Base-by-base conservation (phyloP, 768 basidiomycete genomes). In the Boletus huronensis region DNA sequence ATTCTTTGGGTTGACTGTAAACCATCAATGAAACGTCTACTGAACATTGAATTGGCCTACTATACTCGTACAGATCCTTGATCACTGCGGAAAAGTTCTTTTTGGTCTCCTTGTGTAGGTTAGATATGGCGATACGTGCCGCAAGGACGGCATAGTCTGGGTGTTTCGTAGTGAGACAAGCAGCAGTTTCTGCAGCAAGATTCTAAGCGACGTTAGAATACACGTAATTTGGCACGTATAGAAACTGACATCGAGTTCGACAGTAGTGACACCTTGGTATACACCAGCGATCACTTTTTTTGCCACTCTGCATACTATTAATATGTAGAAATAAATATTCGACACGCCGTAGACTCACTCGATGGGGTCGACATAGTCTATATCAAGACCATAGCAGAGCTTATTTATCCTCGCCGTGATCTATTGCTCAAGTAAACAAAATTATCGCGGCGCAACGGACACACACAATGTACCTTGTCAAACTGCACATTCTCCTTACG, bases 101-200 rank as follows among this genome's bases (percentile, higher is more conserved):
- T 77, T 94, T 98, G 17, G 97, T 98, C 75, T 99, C 96, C 67
- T 99, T 98, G 82, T 99, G 97, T 11, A 98, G 76, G 69, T 98
- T 99, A 46, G 96, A 98, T 64, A 99, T 93, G 52, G 97, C 97
- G 50, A 99, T 98, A 54, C 97, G 93, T 21, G 97, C 97, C 6
- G 97, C 97, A 58, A 99, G 91, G 56, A 98, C 86, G 25, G 97
- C 97, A 64, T 99, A 99, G 70, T 99, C 97, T 8, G 96, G 94
- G 67, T 95, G 93, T 61, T 92, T 93, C 26, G 96, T 98, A 5
- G 97, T 98, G 57, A 98, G 84, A 70, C 88, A 98, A 0, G 97
- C 97, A 9, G 97, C 94, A 4, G 97, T 99, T 75, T 98, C 95
- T 7, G 95, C 88, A 0, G 95, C 95, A 38, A 98, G 87, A 71